Conservation (phyloP, 768 basidiomycete species). For the Lactarius deliciosus region DNA sequence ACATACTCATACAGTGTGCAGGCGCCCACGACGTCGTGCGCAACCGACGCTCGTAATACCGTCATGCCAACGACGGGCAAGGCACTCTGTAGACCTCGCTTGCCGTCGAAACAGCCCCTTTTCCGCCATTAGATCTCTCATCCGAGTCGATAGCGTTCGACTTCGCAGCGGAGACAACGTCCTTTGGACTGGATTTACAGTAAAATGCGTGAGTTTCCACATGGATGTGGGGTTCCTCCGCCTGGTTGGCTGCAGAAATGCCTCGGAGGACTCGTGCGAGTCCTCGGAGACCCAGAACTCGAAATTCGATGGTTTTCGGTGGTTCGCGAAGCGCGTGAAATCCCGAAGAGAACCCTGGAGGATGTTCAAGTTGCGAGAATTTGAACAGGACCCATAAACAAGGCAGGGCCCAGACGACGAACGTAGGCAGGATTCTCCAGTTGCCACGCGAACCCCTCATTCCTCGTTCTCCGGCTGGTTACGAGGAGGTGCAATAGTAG, state of each 20-base stretch:
- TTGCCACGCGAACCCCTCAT: neutral
- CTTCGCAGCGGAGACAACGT: too few relatives aligned
- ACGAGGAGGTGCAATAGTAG: neutral
- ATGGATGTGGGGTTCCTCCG: neutral
- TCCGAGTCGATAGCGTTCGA: too few relatives aligned
- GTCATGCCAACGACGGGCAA: too few relatives aligned
- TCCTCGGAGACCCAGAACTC: neutral
- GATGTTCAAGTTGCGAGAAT: too few relatives aligned
- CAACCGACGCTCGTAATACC: neutral
- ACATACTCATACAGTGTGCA: too few relatives aligned
- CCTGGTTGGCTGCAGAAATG: neutral
- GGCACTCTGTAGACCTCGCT: too few relatives aligned
- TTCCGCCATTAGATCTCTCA: neutral
- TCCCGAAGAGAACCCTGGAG: neutral
- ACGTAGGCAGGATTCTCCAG: too few relatives aligned
- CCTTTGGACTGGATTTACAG: too few relatives aligned
- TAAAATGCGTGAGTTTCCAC: neutral
- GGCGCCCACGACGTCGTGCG: neutral
- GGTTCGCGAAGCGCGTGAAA: neutral
- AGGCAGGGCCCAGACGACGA: neutral
- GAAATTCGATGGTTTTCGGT: neutral
- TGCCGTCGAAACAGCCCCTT: neutral
- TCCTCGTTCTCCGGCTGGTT: neutral
- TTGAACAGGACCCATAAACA: too few relatives aligned
- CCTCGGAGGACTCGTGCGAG: neutral